Conservation (phyloP, 345 rosid genomes). For the Kernera saxatilis region DNA sequence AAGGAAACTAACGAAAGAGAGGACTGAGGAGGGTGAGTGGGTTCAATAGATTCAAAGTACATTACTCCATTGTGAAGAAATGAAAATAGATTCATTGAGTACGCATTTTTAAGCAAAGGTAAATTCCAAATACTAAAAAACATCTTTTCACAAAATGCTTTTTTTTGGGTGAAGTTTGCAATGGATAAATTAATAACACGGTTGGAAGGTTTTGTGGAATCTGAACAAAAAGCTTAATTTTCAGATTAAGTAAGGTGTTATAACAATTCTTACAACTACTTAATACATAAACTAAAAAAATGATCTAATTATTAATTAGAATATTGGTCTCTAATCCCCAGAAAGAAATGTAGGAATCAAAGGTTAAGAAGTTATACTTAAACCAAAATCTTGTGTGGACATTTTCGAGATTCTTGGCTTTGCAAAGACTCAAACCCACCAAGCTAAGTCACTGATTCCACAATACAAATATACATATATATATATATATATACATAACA, state of each 20-base stretch:
- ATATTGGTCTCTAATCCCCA: not conserved
- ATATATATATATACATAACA: not conserved
- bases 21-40: not conserved
- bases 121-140: not conserved
- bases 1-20: not conserved
- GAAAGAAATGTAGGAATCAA: not conserved
- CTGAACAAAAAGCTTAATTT: not conserved
- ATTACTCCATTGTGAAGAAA: not conserved
- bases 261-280: not conserved
- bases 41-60: not conserved
- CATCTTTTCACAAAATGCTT: too few relatives aligned
- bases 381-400: conserved; percentile 3
- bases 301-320: not conserved
- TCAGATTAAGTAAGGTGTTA: not conserved
- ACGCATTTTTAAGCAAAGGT: not conserved
- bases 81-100: not conserved
- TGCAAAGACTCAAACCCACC: conserved; percentile 13
- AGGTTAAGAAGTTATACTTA: not conserved
- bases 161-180: too few relatives aligned
- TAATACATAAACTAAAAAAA: not conserved
- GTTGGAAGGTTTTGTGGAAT: too few relatives aligned
- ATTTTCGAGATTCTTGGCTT: conserved; percentile 14
- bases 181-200: too few relatives aligned
- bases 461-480: conserved; percentile 2
- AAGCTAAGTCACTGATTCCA: conserved; percentile 1